Base-by-base conservation (phyloP, 176 grass and related monocot genomes). In the Raddia distichophylla region DNA sequence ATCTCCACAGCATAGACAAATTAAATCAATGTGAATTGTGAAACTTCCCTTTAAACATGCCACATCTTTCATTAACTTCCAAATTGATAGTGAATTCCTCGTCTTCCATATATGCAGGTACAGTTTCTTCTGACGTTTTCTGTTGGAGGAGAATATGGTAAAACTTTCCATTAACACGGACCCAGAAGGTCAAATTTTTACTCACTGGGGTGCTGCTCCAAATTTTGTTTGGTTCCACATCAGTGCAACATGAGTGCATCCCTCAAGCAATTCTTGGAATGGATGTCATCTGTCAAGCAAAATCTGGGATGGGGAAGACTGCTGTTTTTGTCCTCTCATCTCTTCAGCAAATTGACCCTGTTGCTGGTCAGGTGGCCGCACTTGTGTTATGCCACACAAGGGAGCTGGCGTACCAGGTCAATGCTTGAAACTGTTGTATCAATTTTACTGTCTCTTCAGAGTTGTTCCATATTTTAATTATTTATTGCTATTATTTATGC, bases 181-280 rank as follows among this genome's bases (percentile, higher is more conserved):
- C 74, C 74, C 77, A 80, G 84, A 83, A 91, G 92, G 80, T 88
- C 94, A 83, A 89, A 84, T 90, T 87, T 91, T 93, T 87, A 91
- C 97, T 99, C 90, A 99, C 89, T 88, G 85, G 83, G 93, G 80
- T 99, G 83, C 84, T 78, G 78, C 93, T 92, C 82, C 87, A 85
- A 91, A 91, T 94, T 94, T 96, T 91, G 87, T 98, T 95, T 94
- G 80, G 91, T 91, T 95, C 90, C 83, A 86, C 90, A 93, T 80
- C 91, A 96, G 93, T 99, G 77, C 97, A 99, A 99, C 97, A 99
- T 17, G 97, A 99, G 74, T 99, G 97, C 77, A 99, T 99, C 67
- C 97, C 97, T 83, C 97, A 99, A 96, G 97, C 97, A 85, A 94
- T 96, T 79, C 91, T 99, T 54, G 97, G 97, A 68, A 99, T 99